Base-by-base conservation (phyloP, 1,284 basidiomycete species). In the Inonotus obliquus region DNA sequence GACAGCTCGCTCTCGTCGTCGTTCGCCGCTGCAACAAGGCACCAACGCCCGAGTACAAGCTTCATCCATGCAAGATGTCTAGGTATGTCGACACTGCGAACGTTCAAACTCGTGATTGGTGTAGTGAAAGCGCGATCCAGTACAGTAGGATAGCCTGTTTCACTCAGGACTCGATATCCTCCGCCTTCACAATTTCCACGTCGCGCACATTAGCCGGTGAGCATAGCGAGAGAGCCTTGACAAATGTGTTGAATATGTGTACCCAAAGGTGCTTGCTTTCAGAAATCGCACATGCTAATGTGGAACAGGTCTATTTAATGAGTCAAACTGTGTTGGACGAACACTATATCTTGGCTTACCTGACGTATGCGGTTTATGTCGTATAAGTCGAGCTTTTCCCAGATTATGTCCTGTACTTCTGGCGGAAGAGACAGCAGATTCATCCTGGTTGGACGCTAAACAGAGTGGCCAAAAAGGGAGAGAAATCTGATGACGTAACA, bases 11-110 rank as follows among this genome's bases (percentile, higher is more conserved):
- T 25, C 7, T 29, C 27, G 1, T 53, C 19, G 7, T 39, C 32
- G 27, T 56, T 44, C 7, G 59, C 37, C 14, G 52, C 39, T 21
- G 53, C 59, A 32, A 55, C 38, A 14, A 61, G 41, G 23, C 59
- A 61, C 54, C 59, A 61, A 7, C 52, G 41, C 17, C 54, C 59
- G 9, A 32, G n/a, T 1, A 61, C 27, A 9, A 61, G 53, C 39
- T 49, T 56, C 19, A 55, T 14, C 59, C 59, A 61, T 4, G 59
- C 56, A 11, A 59, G 14, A 6, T 6, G 13, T 25, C 35, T 14
- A 21, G 17, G 37, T 11, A 21, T 56, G 13, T 21, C 41, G 19
- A 56, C 17, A 4, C 25, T 44, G 21, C 48, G n/a, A 17, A 52
- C 35, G n/a, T n/a, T n/a, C n/a, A n/a, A n/a, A n/a, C n/a, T n/a